Percentiles rank a stretch among this genome's conserved stretches.
phyloP scores from a whole-genome alignment of 768 basidiomycete genomes.

The Suillus brevipes region DNA sequence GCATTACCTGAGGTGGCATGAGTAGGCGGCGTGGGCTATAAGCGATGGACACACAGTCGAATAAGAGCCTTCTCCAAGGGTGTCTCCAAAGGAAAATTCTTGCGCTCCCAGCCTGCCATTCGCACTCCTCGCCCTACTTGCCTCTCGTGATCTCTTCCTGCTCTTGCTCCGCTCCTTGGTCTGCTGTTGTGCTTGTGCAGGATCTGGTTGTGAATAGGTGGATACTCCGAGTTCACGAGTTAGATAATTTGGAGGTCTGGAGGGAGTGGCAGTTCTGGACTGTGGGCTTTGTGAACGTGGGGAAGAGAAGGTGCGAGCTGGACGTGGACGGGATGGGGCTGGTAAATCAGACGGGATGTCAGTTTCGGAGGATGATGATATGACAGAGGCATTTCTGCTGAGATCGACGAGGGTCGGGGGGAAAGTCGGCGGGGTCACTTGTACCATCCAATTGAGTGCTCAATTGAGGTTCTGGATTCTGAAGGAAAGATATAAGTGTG shows the following conservation, averaged over 20 bases:
- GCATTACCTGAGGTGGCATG: slow-evolving; percentile 49
- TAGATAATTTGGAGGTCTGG: slow-evolving; percentile 55
- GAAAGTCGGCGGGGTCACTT: slow-evolving; percentile 16
- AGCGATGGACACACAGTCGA: slow-evolving; percentile 58
- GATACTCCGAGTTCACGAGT: slow-evolving; percentile 54
- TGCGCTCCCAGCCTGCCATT: slow-evolving; percentile 47
- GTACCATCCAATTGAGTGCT: slow-evolving; percentile 2
- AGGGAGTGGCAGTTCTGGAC: slow-evolving; percentile 36
- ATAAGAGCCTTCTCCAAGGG: slow-evolving; percentile 82
- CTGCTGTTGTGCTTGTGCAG: slow-evolving; percentile 13
- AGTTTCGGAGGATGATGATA: slow-evolving; percentile 65
- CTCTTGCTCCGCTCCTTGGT: slow-evolving; percentile 41
- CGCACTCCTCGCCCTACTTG: slow-evolving; percentile 46
- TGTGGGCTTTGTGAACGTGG: slow-evolving; percentile 59
- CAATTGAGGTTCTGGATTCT: too few species aligned
- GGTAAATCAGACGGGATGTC: slow-evolving; percentile 40
- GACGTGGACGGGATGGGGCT: slow-evolving; percentile 50
- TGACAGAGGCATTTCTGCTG: slow-evolving; percentile 75
- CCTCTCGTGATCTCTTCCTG: slow-evolving; percentile 31
- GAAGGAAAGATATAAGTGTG: too few species aligned
- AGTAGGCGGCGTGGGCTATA: slow-evolving; percentile 12
- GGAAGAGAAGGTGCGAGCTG: slow-evolving; percentile 62
- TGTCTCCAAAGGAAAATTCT: slow-evolving; percentile 72
- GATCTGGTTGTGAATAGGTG: slow-evolving; percentile 13
- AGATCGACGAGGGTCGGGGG: slow-evolving; percentile 58